Evolutionary conservation across 805 yeast genomes (phyloP).

Genomic region (Candida succiphila): DNA sequence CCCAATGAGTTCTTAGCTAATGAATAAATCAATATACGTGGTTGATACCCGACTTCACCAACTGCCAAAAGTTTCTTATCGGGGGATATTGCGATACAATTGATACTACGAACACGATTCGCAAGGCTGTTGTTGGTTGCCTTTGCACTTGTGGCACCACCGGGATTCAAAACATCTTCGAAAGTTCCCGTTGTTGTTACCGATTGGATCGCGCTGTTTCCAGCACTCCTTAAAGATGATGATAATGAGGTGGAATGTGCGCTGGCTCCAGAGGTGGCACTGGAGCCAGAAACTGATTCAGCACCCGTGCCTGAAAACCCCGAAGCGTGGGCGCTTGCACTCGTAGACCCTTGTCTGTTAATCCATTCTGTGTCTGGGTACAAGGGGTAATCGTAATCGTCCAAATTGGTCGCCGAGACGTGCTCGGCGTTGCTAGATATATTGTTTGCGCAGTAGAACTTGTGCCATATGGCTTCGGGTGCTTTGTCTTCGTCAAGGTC

Average conservation of each 20-base stretch:
- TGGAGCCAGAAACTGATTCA: background rate
- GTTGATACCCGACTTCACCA: conserved; percentile 65
- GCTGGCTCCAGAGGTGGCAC: conserved; percentile 4
- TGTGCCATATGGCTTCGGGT: conserved; percentile 21
- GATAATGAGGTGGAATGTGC: background rate
- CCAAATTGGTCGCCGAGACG: conserved; percentile 12
- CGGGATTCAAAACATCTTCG: background rate
- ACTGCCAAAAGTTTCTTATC: conserved; percentile 46
- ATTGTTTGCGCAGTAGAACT: conserved; percentile 43
- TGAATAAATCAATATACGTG: conserved; percentile 52
- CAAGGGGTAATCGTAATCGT: conserved; percentile 26
- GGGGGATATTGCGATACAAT: conserved; percentile 50
- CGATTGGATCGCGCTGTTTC: too few species aligned
- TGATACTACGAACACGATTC: conserved; percentile 38
- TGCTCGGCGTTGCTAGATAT: conserved; percentile 1
- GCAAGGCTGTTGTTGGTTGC: conserved; percentile 6
- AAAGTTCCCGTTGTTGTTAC: too few species aligned
- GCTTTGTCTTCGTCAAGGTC: conserved; percentile 14
- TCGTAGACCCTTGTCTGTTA: conserved; percentile 9
- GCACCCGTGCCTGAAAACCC: too few species aligned
- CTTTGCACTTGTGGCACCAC: background rate
- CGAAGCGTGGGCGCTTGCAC: too few species aligned
- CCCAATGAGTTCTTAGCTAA: conserved; percentile 36
- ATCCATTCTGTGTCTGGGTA: conserved; percentile 21
- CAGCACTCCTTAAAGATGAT: background rate